phyloP scores from a whole-genome alignment of 208 protist species.

The Kentomonas sorsogonicus region DNA sequence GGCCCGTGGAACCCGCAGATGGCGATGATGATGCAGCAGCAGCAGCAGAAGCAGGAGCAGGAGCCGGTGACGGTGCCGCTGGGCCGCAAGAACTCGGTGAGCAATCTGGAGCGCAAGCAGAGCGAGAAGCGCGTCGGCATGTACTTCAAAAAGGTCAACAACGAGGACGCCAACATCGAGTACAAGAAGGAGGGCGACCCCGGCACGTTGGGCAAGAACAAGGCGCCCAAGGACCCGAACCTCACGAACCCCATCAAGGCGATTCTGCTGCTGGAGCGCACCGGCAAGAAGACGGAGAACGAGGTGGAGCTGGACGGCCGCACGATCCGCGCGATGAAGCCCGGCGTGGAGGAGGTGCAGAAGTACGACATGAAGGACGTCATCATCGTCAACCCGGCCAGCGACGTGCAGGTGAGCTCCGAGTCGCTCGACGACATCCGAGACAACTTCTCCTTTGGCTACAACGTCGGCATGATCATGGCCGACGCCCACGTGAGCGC shows the following conservation, averaged over 20 bases:
- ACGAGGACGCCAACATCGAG: slow-evolving; percentile 23
- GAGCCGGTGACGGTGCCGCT: slow-evolving; percentile 20
- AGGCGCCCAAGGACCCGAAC: slow-evolving; percentile 30
- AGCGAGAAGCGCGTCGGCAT: slow-evolving; percentile 72
- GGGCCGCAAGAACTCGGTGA: slow-evolving; percentile 33
- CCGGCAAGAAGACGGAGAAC: background rate
- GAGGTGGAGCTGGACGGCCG: slow-evolving; percentile 45
- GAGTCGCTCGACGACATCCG: slow-evolving; percentile 56
- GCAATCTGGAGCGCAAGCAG: slow-evolving; percentile 34
- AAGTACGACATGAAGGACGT: slow-evolving; percentile 70
- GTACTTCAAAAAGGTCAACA: slow-evolving; percentile 73
- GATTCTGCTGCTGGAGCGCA: slow-evolving; percentile 16
- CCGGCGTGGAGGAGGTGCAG: slow-evolving; percentile 44
- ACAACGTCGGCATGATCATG: slow-evolving; percentile 64
- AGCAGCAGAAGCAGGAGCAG: slow-evolving; percentile 20
- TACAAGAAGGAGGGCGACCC: slow-evolving; percentile 73
- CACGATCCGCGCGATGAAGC: slow-evolving; percentile 43
- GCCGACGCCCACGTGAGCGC: slow-evolving; percentile 45
- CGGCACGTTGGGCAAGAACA: slow-evolving; percentile 27
- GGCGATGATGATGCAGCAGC: slow-evolving; percentile 6
- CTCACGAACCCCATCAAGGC: slow-evolving; percentile 43
- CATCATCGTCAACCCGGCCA: slow-evolving; percentile 24
- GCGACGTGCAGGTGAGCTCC: slow-evolving; percentile 33
- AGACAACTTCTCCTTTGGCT: slow-evolving; percentile 49
- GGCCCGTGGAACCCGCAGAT: slow-evolving; percentile 5